Conservation (phyloP, 1,284 basidiomycete genomes). For the Marasmius sp. region DNA sequence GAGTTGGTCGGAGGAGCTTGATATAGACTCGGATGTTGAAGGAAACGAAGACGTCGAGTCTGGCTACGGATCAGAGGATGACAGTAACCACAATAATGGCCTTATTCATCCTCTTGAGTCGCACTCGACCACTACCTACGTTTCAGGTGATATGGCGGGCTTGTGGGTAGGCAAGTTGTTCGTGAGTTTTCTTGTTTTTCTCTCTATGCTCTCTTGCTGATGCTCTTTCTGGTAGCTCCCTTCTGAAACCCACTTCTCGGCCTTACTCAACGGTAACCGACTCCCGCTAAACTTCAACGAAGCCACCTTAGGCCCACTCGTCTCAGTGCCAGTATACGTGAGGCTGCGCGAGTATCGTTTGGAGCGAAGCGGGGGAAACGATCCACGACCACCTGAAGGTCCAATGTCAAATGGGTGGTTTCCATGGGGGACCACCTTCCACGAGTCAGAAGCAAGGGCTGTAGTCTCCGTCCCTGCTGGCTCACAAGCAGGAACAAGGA, state of each 20-base stretch:
- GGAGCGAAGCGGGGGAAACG: neutral
- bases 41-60: neutral
- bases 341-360: conserved; percentile 49
- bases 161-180: neutral
- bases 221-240: neutral
- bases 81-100: conserved; percentile 2
- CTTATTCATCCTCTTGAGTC: neutral
- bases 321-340: conserved; percentile 51
- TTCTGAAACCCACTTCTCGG: neutral
- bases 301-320: conserved; percentile 29
- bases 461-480: neutral
- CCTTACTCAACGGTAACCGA: neutral
- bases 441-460: neutral
- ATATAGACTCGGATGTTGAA: neutral
- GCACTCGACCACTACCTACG: neutral
- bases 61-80: neutral
- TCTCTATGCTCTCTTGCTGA: neutral
- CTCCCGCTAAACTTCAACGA: conserved; percentile 31
- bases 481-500: neutral
- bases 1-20: conserved; percentile 29
- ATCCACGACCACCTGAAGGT: neutral
- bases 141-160: neutral
- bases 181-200: neutral
- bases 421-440: neutral
- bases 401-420: neutral